phyloP scores from a whole-genome alignment of 345 rosid species.

The Camelina hispida region DNA sequence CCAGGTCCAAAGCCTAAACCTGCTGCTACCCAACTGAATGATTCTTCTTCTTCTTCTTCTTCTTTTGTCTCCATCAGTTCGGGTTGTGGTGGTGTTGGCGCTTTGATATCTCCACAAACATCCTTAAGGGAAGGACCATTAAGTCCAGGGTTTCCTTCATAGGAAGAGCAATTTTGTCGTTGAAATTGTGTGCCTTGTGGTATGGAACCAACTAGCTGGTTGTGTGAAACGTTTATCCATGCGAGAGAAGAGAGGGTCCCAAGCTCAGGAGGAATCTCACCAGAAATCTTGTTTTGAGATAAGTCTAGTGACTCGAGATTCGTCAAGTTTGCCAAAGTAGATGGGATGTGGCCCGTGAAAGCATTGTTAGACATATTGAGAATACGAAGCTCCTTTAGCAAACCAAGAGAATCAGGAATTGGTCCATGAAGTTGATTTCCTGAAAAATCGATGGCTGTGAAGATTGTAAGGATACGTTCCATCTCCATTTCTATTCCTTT shows the following conservation, averaged over 20 bases:
- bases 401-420: no score
- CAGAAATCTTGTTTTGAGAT: constrained; percentile 9
- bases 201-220: constrained; percentile 1
- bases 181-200: constrained; percentile 5
- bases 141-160: background rate
- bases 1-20: background rate
- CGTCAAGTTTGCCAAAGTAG: background rate
- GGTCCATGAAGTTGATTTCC: no score
- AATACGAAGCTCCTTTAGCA: no score
- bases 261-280: constrained; percentile 1
- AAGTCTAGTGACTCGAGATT: constrained; percentile 11
- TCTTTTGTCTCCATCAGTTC: background rate
- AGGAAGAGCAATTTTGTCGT: background rate
- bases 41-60: background rate
- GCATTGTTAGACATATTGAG: background rate
- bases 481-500: constrained; percentile 10
- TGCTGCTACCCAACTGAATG: background rate
- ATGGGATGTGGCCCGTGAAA: constrained; percentile 21
- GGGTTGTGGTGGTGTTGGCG: background rate
- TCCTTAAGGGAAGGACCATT: background rate
- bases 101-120: background rate
- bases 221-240: constrained; percentile 1
- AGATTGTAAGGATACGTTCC: constrained; percentile 16
- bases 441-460: no score
- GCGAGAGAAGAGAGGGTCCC: background rate